phyloP scores from a whole-genome alignment of 164 flowering plant species.

The Euptelea pleiosperma region DNA sequence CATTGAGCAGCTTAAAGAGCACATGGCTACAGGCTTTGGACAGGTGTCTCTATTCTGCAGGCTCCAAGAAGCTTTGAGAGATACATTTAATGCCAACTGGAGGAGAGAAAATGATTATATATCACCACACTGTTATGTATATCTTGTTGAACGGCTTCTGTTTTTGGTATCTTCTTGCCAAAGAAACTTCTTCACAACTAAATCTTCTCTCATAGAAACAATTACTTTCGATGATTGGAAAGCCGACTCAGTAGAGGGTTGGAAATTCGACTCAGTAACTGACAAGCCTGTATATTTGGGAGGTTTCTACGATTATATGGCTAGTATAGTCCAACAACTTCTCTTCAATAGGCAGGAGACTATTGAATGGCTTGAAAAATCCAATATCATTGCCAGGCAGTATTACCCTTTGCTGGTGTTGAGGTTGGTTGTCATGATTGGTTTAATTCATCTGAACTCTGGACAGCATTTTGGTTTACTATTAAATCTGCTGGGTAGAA shows the following conservation, averaged over 20 bases:
- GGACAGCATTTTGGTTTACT: conserved; percentile 17
- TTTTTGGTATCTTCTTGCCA: conserved; percentile 30
- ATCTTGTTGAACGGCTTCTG: conserved; percentile 55
- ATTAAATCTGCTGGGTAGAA: conserved; percentile 7
- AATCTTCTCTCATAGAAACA: conserved; percentile 46
- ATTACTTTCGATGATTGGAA: conserved; percentile 26
- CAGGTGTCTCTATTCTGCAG: conserved; percentile 9
- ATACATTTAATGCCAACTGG: conserved; percentile 41
- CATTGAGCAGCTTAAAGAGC: conserved; percentile 20
- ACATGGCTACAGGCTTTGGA: conserved; percentile 8
- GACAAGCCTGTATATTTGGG: neutral
- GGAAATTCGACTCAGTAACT: neutral
- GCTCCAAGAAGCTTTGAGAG: conserved; percentile 34
- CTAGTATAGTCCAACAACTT: conserved; percentile 7
- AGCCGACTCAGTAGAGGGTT: neutral
- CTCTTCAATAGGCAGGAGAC: conserved; percentile 24
- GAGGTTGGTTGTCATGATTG: conserved; percentile 35
- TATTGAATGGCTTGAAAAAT: conserved; percentile 38
- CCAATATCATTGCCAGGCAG: conserved; percentile 14
- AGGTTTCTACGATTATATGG: conserved; percentile 19
- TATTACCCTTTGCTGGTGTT: conserved; percentile 33
- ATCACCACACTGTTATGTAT: conserved; percentile 55
- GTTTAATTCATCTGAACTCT: conserved; percentile 38
- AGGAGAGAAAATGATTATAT: conserved; percentile 34
- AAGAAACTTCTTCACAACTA: conserved; percentile 34